These are phyloP conservation scores for Spencermartinsiella europaea DNA, from an alignment of 805 yeast species.

Conservation along the genomic window DNA sequence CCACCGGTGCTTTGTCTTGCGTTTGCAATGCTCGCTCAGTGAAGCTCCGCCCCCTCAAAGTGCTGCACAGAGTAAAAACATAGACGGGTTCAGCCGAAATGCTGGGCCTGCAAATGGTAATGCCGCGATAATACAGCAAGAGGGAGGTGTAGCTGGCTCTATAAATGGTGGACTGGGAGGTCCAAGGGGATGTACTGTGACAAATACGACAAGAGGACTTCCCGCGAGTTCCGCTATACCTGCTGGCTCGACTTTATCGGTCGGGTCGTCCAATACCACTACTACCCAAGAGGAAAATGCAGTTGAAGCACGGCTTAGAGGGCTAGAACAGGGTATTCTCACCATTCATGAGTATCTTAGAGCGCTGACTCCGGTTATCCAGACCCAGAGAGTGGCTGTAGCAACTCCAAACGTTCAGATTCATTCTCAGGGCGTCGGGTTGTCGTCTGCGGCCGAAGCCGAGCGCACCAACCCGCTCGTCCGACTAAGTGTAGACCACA, in stretches of 20 bases:
- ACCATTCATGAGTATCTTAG: background rate
- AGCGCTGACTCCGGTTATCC: background rate
- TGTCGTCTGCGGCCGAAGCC: background rate
- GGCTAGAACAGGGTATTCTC: background rate
- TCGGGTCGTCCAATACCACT: background rate
- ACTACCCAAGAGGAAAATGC: background rate
- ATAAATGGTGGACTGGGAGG: too few species aligned
- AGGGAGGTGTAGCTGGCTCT: too few species aligned
- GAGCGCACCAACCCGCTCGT: background rate
- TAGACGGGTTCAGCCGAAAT: too few species aligned
- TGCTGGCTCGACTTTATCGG: background rate
- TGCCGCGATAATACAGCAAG: too few species aligned
- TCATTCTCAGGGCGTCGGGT: background rate
- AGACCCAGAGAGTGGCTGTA: background rate
- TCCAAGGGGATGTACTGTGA: too few species aligned
- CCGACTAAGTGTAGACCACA: conserved; percentile 30
- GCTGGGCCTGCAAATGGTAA: too few species aligned
- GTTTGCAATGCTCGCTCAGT: conserved; percentile 46
- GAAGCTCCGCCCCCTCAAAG: background rate
- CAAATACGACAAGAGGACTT: too few species aligned
- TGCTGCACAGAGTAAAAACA: too few species aligned
- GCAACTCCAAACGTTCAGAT: background rate
- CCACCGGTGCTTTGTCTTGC: conserved; percentile 46
- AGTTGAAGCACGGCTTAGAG: background rate
- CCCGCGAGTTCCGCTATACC: too few species aligned